Conservation (phyloP, 2,329 filamentous ascomycete genomes). For the Colletotrichum sp. region DNA sequence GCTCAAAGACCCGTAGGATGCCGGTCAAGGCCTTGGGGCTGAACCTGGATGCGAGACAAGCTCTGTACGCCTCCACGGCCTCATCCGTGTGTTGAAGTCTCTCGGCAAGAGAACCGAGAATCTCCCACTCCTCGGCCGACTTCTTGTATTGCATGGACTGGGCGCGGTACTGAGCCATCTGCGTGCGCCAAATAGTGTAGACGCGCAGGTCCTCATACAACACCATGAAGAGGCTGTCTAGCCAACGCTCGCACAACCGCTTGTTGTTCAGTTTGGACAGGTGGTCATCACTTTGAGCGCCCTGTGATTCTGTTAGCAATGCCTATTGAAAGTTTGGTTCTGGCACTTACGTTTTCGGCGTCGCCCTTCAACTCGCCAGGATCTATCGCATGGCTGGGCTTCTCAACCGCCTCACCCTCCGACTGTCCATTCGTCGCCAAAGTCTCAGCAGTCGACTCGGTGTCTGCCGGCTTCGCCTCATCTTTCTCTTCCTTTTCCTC, state of each 20-base stretch:
- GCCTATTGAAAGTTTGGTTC: conserved; percentile 21
- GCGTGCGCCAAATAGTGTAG: conserved; percentile 98
- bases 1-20: conserved; percentile 80
- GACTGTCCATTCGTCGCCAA: conserved; percentile 34
- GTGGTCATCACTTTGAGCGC: conserved; percentile 69
- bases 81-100: conserved; percentile 92
- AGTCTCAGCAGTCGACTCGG: conserved; percentile 26
- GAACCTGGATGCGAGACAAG: conserved; percentile 86
- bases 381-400: conserved; percentile 79
- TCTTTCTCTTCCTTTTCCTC: conserved; percentile 38
- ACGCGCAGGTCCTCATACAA: conserved; percentile 97
- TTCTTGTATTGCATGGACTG: conserved; percentile 97
- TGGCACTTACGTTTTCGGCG: conserved; percentile 66
- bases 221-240: conserved; percentile 99
- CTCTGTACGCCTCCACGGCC: conserved; percentile 89
- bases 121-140: conserved; percentile 97
- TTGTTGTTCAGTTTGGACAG: conserved; percentile 97
- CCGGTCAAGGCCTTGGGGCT: conserved; percentile 91
- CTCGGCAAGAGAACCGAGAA: conserved; percentile 89
- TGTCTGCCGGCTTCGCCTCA: conserved; percentile 35
- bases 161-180: conserved; percentile 93
- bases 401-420: conserved; percentile 65
- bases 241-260: conserved; percentile 94
- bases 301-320: conserved; percentile 41
- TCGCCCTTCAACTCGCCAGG: conserved; percentile 80